These are phyloP conservation scores for Naganishia antarctica DNA, from an alignment of 768 basidiomycete genomes.

Conservation along the genomic window DNA sequence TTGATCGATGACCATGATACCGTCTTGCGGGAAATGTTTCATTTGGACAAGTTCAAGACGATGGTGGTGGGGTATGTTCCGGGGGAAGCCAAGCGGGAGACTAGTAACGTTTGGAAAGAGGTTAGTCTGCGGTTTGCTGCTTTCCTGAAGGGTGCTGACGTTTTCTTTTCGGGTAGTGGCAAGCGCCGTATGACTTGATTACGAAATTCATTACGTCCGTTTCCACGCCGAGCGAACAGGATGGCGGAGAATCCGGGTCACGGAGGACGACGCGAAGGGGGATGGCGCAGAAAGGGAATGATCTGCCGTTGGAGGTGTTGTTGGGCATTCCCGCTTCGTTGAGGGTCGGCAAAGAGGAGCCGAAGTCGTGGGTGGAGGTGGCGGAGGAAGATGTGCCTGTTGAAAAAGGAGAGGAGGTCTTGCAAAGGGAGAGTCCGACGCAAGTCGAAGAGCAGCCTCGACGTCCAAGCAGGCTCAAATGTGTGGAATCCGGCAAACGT, in stretches of 20 bases:
- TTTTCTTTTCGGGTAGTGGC: slow-evolving; percentile 55
- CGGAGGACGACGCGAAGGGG: background rate
- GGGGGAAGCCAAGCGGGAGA: slow-evolving; percentile 68
- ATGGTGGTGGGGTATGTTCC: slow-evolving; percentile 72
- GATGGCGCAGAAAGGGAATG: background rate
- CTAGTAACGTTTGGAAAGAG: slow-evolving; percentile 65
- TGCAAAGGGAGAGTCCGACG: background rate
- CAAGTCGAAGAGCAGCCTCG: background rate
- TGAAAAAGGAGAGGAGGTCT: background rate
- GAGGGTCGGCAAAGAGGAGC: background rate
- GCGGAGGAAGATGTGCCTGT: background rate
- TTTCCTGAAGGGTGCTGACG: slow-evolving; percentile 7
- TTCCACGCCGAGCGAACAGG: slow-evolving; percentile 35
- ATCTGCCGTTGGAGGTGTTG: background rate
- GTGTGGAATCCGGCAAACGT: background rate
- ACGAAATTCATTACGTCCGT: slow-evolving; percentile 49
- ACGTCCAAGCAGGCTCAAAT: background rate
- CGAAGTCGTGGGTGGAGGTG: background rate
- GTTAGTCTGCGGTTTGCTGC: slow-evolving; percentile 52
- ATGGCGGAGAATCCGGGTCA: background rate
- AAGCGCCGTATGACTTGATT: slow-evolving; percentile 62
- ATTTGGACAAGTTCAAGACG: slow-evolving; percentile 72
- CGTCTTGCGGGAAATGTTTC: slow-evolving; percentile 73
- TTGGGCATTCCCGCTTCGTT: background rate
- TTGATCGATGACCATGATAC: slow-evolving; percentile 39